Conservation (phyloP, 2,329 filamentous ascomycete species). For the Dactylonectria macrodidyma region DNA sequence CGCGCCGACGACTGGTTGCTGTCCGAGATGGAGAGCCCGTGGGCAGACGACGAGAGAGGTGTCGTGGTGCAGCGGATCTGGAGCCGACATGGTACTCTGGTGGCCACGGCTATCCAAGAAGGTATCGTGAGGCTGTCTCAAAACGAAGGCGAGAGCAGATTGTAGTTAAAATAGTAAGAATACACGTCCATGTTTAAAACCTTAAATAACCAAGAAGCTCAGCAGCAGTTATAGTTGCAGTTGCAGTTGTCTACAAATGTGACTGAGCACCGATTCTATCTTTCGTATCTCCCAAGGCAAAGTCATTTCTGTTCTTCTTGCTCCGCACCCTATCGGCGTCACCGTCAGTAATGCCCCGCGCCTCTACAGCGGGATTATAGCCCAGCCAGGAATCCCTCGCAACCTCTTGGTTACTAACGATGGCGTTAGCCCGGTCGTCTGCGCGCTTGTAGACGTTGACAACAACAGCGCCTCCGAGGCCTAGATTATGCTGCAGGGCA, state of each 20-base stretch:
- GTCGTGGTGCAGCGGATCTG: constrained; percentile 6
- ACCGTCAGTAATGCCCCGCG: constrained; percentile 1
- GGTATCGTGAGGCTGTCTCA: not conserved
- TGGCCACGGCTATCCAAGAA: constrained; percentile 14
- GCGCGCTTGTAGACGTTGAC: constrained; percentile 46
- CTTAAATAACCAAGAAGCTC: too few relatives aligned
- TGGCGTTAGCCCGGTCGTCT: constrained; percentile 27
- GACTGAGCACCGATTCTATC: constrained; percentile 4
- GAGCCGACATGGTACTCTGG: constrained; percentile 1
- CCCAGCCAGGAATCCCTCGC: constrained; percentile 16
- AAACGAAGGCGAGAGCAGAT: not conserved
- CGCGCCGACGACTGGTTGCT: constrained; percentile 18
- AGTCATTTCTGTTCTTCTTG: constrained; percentile 25
- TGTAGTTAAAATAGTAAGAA: not conserved
- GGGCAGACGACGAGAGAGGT: constrained; percentile 11
- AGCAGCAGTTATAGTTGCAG: too few relatives aligned
- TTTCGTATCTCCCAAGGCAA: constrained; percentile 21
- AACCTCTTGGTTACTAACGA: constrained; percentile 2
- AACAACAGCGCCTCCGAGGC: constrained; percentile 48
- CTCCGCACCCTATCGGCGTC: constrained; percentile 26
- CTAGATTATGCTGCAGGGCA: constrained; percentile 49
- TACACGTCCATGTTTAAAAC: too few relatives aligned
- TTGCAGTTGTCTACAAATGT: not conserved
- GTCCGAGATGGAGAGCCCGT: constrained; percentile 10
- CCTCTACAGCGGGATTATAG: constrained; percentile 28